Evolutionary conservation across 2,329 filamentous ascomycete species (phyloP).

Genomic region (Clonostachys rhizophaga): DNA sequence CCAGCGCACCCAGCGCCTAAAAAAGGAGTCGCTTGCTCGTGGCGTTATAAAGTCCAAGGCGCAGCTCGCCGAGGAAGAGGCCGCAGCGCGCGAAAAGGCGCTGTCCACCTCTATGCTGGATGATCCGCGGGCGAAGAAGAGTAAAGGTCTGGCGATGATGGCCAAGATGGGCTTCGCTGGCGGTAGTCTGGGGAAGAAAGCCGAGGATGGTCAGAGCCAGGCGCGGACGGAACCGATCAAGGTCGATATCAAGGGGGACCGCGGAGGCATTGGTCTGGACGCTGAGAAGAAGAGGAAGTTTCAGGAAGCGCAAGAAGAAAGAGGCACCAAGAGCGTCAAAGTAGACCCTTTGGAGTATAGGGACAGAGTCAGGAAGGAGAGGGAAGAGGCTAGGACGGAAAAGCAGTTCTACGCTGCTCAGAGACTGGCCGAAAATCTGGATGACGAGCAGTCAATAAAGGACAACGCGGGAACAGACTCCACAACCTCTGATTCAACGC

Average conservation of each 20-base stretch:
- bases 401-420: conserved; percentile 72
- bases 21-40: conserved; percentile 63
- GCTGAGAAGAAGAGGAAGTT: conserved; percentile 76
- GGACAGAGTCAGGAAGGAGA: conserved; percentile 65
- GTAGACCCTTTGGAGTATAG: conserved; percentile 67
- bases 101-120: conserved; percentile 71
- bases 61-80: conserved; percentile 72
- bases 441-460: conserved; percentile 39
- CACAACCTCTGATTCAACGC: conserved; percentile 15
- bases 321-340: conserved; percentile 53
- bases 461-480: conserved; percentile 6
- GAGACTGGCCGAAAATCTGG: conserved; percentile 75
- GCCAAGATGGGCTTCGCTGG: conserved; percentile 90
- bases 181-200: conserved; percentile 58
- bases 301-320: conserved; percentile 55
- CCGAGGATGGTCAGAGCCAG: conserved; percentile 33
- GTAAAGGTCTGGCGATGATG: conserved; percentile 96
- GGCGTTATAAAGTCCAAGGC: conserved; percentile 73
- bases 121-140: conserved; percentile 48
- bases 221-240: conserved; percentile 64
- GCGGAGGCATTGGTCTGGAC: conserved; percentile 80
- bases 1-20: conserved; percentile 46
- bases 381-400: conserved; percentile 65
- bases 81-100: conserved; percentile 67
- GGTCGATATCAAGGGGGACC: conserved; percentile 71